A percentile compares a stretch with the other conserved stretches of the same genome.
phyloP scores from a whole-genome alignment of 305 asterid genomes.

The Fraxinus paxiana region DNA sequence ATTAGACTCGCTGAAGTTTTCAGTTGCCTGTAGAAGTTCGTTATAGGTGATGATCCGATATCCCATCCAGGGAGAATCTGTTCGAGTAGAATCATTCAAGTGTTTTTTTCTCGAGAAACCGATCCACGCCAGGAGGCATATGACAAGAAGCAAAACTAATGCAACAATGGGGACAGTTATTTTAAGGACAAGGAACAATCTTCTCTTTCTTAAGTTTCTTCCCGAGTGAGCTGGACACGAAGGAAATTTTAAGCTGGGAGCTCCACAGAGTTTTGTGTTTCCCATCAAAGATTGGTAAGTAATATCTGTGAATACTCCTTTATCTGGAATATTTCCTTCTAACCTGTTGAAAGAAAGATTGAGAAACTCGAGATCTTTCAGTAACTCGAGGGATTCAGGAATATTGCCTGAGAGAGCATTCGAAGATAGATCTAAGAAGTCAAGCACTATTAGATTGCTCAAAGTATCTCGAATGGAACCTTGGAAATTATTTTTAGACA shows the following conservation, averaged over 20 bases:
- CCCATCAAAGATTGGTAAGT: constrained; percentile 27
- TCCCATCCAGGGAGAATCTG: constrained; percentile 12
- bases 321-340: constrained; percentile 29
- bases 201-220: not conserved
- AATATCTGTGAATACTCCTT: constrained; percentile 26
- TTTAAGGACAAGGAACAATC: constrained; percentile 24
- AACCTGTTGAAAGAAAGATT: constrained; percentile 36
- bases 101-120: constrained; percentile 15
- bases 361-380: constrained; percentile 26
- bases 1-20: constrained; percentile 22
- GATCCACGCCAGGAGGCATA: constrained; percentile 20
- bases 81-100: not conserved
- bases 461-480: constrained; percentile 28
- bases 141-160: constrained; percentile 9
- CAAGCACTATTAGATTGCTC: constrained; percentile 25
- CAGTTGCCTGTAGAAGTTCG: constrained; percentile 35
- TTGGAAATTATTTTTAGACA: constrained; percentile 24
- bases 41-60: constrained; percentile 23
- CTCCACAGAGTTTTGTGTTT: constrained; percentile 30
- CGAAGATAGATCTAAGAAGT: constrained; percentile 26
- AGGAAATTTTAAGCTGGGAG: constrained; percentile 24
- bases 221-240: constrained; percentile 22
- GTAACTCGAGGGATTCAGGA: constrained; percentile 31
- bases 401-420: constrained; percentile 31
- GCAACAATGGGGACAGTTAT: constrained; percentile 28